Evolutionary conservation across 2,329 filamentous ascomycete species (phyloP), one percentile per base, ranked within the genome.

Genomic region (Fusarium mundagurra): DNA sequence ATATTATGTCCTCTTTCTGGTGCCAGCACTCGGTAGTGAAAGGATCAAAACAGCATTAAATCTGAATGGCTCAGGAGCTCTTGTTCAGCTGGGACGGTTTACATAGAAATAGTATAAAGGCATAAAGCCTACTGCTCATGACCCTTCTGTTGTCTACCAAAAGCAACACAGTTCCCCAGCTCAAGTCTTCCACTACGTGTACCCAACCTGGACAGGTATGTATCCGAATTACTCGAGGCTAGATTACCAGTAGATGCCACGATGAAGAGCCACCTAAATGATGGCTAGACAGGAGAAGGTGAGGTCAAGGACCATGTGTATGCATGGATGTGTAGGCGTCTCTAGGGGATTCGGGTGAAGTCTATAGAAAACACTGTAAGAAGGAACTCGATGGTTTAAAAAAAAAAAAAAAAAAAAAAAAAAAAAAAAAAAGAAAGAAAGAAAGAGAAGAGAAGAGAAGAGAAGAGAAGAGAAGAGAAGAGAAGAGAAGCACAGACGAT

Each of bases 171-270:
- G 41, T 61, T 62, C 53, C 62, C 54, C 13, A 67, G 27, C 65
- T 88, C 88, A 36, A 86, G 45, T 84, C 71, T 89, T 89, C 94
- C 94, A 97, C 12, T 88, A 85, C 0, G 22, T 31, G 34, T 70
- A 75, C 8, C 50, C 22, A 16, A 73, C 61, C 50, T 63, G 31
- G 11, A 92, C 90, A 2, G 91, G 89, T 33, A 86, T 80, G 83
- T 94, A 97, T 33, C 94, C 94, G 80, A 94, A 97, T 85, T 87
- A 79, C 92, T 88, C 13, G 8, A 97, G 86, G 0, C 89, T 86
- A 27, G 88, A 88, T 22, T 86, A 27, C 18, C 36, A 38, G 10
- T 38, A 38, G 88, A 88, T n/a, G 96, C 64, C 69, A 76, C 71
- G 61, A 12, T 71, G 61, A 61, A 66, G 34, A 74, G 53, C 39